Base-by-base conservation (phyloP, 2,329 filamentous ascomycete species). In the Aspergillus fijiensis region DNA sequence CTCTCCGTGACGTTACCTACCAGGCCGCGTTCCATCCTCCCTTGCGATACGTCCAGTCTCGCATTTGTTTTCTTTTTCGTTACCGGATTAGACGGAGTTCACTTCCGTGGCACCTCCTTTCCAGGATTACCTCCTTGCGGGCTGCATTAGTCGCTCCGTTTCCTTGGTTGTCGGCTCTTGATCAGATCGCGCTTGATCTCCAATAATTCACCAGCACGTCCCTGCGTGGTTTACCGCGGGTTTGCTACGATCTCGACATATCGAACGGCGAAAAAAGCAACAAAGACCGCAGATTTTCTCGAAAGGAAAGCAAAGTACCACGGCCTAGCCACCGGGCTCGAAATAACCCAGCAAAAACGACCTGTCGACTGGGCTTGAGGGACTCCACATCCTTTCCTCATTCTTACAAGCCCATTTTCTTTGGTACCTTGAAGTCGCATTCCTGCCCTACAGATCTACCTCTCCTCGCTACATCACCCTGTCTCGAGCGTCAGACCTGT, bases 121-220 rank as follows among this genome's bases (percentile, higher is more conserved):
- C 67, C 67, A 70, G 66, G 68, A 70, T 72, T 65, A 68, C 67
- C 65, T 66, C 67, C 73, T 73, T 75, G 70, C 71, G 65, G 71
- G 67, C 67, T 65, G 67, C 70, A 69, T 69, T 67, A 68, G 65
- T 63, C 69, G 64, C 62, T 70, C 66, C 57, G 49, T 54, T 55
- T 59, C 53, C 58, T 59, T 57, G 59, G 50, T 60, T 57, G 35
- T 51, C 55, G 59, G 55, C 55, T 64, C 55, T 63, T 58, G 61
- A 65, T 62, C 65, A 58, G 62, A 64, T 65, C 62, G 62, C 49
- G 49, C 51, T 60, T 56, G 57, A 60, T 59, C 47, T 59, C 55
- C 51, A 61, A 58, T 52, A 62, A 49, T 59, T 42, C 33, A 57
- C 61, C 60, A 56, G 59, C 58, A 62, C 58, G 39, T 61, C 63